Evolutionary conservation across 2,329 filamentous ascomycete species (phyloP), one percentile per base, ranked within the genome.

Genomic region (Orbilia javanica): DNA sequence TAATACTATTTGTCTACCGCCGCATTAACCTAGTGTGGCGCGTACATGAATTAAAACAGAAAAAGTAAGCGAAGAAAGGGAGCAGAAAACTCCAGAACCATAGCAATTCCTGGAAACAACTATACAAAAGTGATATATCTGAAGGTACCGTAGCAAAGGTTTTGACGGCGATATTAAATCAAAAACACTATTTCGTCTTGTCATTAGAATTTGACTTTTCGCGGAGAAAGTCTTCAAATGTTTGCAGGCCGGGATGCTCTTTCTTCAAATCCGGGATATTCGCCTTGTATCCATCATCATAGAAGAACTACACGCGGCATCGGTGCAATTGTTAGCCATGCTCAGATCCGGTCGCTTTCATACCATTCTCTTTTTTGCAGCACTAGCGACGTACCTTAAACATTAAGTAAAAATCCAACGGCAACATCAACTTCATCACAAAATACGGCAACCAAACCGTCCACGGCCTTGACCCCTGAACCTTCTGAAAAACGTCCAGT

Each of bases 191-290:
- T n/a, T n/a, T 25, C 7, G 27, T 64, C 60, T 77, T 71, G 3
- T 27, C 20, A 20, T 71, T 66, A 4, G 29, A 18, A 3, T 29
- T 36, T 1, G 27, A 29, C 15, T 55, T 83, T 80, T 84, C 82
- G 74, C 79, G 82, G 66, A 86, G 53, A 84, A 84, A 86, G 4
- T 80, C 80, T 80, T 85, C 84, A 39, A 86, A 84, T 55, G 82
- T 79, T 81, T 83, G 82, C 57, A 84, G 44, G 5, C 79, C 65
- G 8, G 83, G 83, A 55, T 84, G 80, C 72, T 82, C 79, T 25
- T 65, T 70, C 75, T 80, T 81, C 57, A 83, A 74, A 10, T 80
- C 82, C 22, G 71, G 75, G 7, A 86, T 82, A 80, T 86, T 84
- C 1, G 81, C 84, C 0, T 83, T 84, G 64, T 85, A 86, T n/a